Percentiles rank a stretch among this genome's conserved stretches.
These are phyloP conservation scores for Alternaria hordeiaustralica DNA, from an alignment of 2,329 filamentous ascomycete genomes.

Conservation along the genomic window DNA sequence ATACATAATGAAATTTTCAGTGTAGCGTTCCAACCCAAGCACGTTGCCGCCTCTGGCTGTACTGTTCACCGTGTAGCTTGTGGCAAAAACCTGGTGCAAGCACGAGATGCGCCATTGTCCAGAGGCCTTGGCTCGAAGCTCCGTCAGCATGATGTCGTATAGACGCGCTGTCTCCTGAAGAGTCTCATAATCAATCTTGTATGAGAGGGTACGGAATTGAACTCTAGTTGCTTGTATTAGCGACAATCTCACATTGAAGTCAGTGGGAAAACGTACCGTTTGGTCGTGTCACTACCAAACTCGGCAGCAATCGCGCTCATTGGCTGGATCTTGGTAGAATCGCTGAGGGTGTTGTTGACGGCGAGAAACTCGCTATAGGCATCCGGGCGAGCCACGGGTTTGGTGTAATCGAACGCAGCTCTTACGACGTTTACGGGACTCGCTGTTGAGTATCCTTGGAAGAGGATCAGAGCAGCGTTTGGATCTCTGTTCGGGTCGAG, in stretches of 20 bases:
- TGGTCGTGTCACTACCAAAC: not conserved
- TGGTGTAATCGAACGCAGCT: not conserved
- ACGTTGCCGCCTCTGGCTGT: slow-evolving; percentile 29
- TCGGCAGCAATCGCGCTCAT: not conserved
- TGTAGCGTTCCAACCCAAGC: slow-evolving; percentile 24
- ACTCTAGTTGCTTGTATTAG: not conserved
- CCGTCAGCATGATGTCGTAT: not conserved
- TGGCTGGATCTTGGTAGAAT: not conserved
- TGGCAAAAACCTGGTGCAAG: slow-evolving; percentile 26
- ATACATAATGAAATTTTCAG: slow-evolving; percentile 27
- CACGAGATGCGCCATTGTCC: slow-evolving; percentile 17
- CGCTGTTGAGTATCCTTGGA: not conserved
- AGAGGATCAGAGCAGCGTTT: slow-evolving; percentile 24
- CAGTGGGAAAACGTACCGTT: not conserved
- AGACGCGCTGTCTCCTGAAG: not conserved
- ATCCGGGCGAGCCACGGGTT: not conserved
- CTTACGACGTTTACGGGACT: not conserved
- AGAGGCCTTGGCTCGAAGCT: not conserved
- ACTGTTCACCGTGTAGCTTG: slow-evolving; percentile 20
- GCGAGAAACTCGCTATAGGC: not conserved
- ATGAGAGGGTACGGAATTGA: not conserved
- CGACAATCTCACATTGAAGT: not conserved
- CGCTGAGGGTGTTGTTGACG: not conserved
- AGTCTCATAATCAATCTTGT: not conserved
- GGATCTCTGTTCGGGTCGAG: not conserved